Evolutionary conservation across 1,284 basidiomycete genomes (phyloP).

Genomic region (Malassezia caprae): DNA sequence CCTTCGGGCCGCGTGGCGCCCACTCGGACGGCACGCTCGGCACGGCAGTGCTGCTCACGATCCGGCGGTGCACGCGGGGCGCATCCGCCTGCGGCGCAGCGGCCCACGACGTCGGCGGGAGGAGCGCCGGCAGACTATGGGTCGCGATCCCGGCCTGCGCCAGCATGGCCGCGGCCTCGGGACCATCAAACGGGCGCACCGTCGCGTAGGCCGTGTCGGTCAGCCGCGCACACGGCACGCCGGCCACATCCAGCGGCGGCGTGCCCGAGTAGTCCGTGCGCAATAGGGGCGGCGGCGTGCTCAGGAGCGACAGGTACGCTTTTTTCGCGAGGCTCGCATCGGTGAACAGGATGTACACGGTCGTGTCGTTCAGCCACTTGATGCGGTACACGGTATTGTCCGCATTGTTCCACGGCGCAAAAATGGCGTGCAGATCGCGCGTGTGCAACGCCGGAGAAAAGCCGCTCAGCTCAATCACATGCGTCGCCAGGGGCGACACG

Average conservation of each 20-base stretch:
- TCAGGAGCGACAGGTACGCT: conserved; percentile 75
- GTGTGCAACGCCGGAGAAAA: conserved; percentile 94
- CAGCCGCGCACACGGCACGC: background rate
- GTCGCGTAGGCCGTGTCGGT: background rate
- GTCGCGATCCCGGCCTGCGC: background rate
- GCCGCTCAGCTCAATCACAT: conserved; percentile 79
- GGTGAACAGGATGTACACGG: conserved; percentile 84
- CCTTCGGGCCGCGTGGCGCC: background rate
- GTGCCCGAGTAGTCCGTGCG: conserved; percentile 4
- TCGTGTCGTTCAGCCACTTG: conserved; percentile 96
- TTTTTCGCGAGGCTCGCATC: conserved; percentile 64
- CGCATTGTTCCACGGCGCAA: conserved; percentile 80
- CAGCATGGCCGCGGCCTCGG: conserved; percentile 4
- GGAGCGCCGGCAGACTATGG: background rate
- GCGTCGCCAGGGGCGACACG: conserved; percentile 78
- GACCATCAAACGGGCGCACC: conserved; percentile 8
- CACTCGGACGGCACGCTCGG: background rate
- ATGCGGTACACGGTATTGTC: conserved; percentile 78
- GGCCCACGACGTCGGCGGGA: background rate
- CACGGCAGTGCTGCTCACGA: background rate
- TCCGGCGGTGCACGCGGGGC: background rate
- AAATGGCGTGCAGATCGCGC: conserved; percentile 82
- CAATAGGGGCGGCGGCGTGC: conserved; percentile 57
- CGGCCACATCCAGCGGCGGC: background rate
- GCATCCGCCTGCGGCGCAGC: background rate